Percentiles rank a stretch among this genome's conserved stretches.
Conservation (phyloP, 1,284 basidiomycete genomes). For the Sphagnurus paluster region DNA sequence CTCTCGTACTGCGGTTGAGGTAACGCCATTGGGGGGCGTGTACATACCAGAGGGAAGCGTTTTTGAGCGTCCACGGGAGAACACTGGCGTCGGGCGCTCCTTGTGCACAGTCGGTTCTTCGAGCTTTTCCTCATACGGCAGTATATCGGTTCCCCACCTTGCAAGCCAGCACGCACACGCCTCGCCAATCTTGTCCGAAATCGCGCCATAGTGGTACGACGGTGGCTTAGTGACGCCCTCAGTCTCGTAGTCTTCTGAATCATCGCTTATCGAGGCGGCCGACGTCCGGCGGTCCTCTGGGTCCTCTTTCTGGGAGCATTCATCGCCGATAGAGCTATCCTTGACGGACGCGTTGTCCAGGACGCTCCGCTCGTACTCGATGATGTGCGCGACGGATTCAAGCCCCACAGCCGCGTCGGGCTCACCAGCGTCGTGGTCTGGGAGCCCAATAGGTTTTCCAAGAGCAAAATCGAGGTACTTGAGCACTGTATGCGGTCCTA, state of each 20-base stretch:
- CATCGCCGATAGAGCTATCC: constrained; percentile 5
- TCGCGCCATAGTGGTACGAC: constrained; percentile 73
- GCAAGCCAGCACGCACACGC: constrained; percentile 87
- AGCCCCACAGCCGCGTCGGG: constrained; percentile 65
- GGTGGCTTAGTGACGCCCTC: constrained; percentile 18
- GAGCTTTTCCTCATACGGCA: constrained; percentile 61
- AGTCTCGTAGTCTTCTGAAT: constrained; percentile 22
- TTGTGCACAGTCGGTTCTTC: constrained; percentile 11
- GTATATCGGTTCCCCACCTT: constrained; percentile 82
- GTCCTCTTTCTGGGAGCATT: constrained; percentile 9
- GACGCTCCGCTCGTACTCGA: constrained; percentile 32
- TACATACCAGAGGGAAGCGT: constrained; percentile 20
- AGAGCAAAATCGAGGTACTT: constrained; percentile 84
- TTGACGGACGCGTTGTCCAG: constrained; percentile 6
- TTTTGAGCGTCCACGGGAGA: constrained; percentile 26
- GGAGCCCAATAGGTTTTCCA: constrained; percentile 64
- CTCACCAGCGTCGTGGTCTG: constrained; percentile 45
- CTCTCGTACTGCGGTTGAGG: neutral
- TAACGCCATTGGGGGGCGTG: neutral
- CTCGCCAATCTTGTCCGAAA: constrained; percentile 90
- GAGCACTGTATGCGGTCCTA: constrained; percentile 79
- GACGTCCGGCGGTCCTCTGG: constrained; percentile 17
- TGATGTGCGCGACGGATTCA: constrained; percentile 62
- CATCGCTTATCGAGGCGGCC: constrained; percentile 11
- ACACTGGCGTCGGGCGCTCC: constrained; percentile 2